Conservation (phyloP, 2,329 filamentous ascomycete genomes). For the Colletotrichum phormii region DNA sequence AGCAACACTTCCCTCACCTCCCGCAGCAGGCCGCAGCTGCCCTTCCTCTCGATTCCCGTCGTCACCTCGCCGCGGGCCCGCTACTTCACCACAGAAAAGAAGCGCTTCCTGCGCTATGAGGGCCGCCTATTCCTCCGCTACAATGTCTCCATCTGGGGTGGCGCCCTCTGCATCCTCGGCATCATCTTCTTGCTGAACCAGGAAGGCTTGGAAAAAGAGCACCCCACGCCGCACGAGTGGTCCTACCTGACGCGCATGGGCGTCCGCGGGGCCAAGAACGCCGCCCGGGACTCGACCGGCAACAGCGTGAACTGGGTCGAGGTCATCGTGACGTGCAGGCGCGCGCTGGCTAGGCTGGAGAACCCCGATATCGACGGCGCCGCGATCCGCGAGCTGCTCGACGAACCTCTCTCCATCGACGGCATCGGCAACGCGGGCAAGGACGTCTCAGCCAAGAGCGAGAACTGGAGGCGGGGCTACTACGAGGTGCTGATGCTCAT, state of each 20-base stretch:
- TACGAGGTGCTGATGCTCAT: conserved; percentile 83
- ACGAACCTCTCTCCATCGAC: conserved; percentile 64
- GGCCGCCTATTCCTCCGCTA: conserved; percentile 77
- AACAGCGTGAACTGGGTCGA: conserved; percentile 74
- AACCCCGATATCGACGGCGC: conserved; percentile 75
- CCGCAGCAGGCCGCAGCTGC: conserved; percentile 57
- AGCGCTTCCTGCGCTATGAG: conserved; percentile 77
- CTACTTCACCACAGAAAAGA: conserved; percentile 83
- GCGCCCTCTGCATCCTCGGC: conserved; percentile 68
- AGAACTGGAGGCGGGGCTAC: conserved; percentile 89
- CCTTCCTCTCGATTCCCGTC: conserved; percentile 61
- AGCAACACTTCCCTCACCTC: conserved; percentile 41
- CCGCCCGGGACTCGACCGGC: conserved; percentile 66
- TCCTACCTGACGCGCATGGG: conserved; percentile 75
- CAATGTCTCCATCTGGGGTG: conserved; percentile 73
- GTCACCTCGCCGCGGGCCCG: conserved; percentile 65
- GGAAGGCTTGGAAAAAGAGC: conserved; percentile 79
- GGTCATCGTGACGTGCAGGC: conserved; percentile 70
- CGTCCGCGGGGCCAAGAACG: conserved; percentile 72
- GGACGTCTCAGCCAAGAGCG: conserved; percentile 80
- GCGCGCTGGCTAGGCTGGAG: conserved; percentile 75
- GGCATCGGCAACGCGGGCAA: conserved; percentile 65
- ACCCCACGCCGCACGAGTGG: conserved; percentile 89
- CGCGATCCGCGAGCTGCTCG: conserved; percentile 68
- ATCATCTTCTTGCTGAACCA: conserved; percentile 76